phyloP scores from a whole-genome alignment of 805 yeast species.

The Nadsonia fulvescens region DNA sequence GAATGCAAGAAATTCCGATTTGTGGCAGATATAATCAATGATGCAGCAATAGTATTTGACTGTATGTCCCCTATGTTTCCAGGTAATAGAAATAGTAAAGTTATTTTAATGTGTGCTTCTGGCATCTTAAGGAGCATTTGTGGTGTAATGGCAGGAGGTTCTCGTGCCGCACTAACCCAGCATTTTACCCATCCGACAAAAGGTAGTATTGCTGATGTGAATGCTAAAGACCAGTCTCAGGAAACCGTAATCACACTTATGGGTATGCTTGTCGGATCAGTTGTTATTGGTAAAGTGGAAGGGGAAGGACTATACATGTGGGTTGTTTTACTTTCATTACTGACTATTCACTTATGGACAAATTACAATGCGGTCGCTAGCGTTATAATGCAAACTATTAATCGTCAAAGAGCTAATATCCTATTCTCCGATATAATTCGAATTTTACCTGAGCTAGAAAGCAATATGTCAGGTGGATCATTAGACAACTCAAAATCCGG shows the following conservation, averaged over 20 bases:
- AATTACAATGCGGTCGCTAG: constrained; percentile 18
- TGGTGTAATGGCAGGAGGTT: constrained; percentile 22
- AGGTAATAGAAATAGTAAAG: constrained; percentile 8
- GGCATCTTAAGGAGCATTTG: constrained; percentile 19
- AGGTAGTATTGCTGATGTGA: constrained; percentile 21
- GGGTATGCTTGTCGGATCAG: constrained; percentile 20
- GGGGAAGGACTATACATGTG: constrained; percentile 14
- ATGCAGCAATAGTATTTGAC: constrained; percentile 19
- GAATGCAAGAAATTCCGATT: constrained; percentile 21
- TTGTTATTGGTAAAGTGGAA: constrained; percentile 14
- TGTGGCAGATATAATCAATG: constrained; percentile 20
- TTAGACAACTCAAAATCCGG: constrained; percentile 7
- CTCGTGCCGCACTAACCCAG: constrained; percentile 20
- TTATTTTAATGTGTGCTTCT: constrained; percentile 16
- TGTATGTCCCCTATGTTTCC: constrained; percentile 18
- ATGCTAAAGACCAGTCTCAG: constrained; percentile 21
- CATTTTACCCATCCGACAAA: constrained; percentile 19
- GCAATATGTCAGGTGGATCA: constrained; percentile 4
- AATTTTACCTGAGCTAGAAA: constrained; percentile 10
- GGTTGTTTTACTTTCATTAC: constrained; percentile 12
- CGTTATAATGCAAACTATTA: constrained; percentile 17
- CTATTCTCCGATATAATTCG: constrained; percentile 14
- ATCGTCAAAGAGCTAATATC: constrained; percentile 19
- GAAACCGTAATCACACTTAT: constrained; percentile 20
- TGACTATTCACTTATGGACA: constrained; percentile 17